Conservation (phyloP, 495 filamentous ascomycete species). For the Clavariopsis aquatica region DNA sequence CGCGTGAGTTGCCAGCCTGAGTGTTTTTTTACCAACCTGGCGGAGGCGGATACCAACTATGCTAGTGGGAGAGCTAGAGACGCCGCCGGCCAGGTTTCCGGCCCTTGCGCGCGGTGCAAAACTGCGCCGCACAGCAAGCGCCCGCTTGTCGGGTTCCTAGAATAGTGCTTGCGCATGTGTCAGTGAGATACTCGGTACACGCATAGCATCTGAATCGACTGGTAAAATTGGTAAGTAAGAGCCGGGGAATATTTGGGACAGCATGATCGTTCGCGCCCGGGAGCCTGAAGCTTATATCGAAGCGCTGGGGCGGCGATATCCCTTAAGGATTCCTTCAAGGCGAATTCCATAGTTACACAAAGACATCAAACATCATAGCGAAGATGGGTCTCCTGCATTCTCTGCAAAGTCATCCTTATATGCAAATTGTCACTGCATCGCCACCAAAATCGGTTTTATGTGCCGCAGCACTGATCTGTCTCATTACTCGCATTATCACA, state of each 20-base stretch:
- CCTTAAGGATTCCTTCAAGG: background rate
- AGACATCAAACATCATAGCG: background rate
- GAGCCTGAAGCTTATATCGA: background rate
- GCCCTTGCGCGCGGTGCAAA: background rate
- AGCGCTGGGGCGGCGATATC: background rate
- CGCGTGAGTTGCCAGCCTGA: background rate
- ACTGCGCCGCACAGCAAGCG: background rate
- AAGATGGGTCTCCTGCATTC: constrained; percentile 20
- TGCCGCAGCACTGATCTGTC: background rate
- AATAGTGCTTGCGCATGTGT: background rate
- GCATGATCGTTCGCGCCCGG: background rate
- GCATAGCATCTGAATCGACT: background rate
- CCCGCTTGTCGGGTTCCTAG: background rate
- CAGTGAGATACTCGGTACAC: background rate
- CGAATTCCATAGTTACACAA: background rate
- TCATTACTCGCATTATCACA: constrained; percentile 20
- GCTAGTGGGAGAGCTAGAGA: background rate
- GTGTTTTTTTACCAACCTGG: background rate
- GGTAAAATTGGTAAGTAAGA: background rate
- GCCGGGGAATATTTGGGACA: background rate
- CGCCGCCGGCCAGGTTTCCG: background rate
- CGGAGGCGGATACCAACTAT: background rate
- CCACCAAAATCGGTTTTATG: background rate
- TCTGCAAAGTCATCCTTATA: background rate
- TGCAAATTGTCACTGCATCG: background rate